A percentile compares a stretch with the other conserved stretches of the same genome.
Evolutionary conservation across 2,329 filamentous ascomycete species (phyloP).

Genomic region (Pseudogymnoascus sp.): DNA sequence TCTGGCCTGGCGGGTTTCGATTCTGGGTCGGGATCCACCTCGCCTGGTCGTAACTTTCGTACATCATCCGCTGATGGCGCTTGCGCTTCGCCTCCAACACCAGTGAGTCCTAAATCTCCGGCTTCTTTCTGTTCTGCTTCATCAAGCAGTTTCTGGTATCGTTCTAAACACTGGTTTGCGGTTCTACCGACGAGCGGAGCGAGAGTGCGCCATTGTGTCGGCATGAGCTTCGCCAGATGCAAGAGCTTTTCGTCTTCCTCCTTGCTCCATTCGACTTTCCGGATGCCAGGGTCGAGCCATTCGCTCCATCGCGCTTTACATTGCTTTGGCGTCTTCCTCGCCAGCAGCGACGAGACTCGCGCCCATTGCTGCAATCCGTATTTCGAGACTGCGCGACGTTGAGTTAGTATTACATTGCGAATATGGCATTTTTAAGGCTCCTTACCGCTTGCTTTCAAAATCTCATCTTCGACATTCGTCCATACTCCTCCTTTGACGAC

Average conservation of each 20-base stretch:
- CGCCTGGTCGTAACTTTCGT: slow-evolving; percentile 76
- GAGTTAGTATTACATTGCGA: not conserved
- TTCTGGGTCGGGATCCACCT: slow-evolving; percentile 95
- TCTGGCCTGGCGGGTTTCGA: slow-evolving; percentile 92
- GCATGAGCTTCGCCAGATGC: slow-evolving; percentile 96
- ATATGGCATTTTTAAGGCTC: not conserved
- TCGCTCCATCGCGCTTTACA: slow-evolving; percentile 98
- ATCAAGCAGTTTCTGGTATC: slow-evolving; percentile 92
- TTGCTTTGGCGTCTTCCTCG: slow-evolving; percentile 96
- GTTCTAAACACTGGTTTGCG: slow-evolving; percentile 91
- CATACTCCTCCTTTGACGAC: slow-evolving; percentile 68
- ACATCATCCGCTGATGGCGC: slow-evolving; percentile 92
- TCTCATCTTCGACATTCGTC: slow-evolving; percentile 83
- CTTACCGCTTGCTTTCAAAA: slow-evolving; percentile 63
- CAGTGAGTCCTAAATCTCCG: slow-evolving; percentile 70
- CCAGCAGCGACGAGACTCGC: slow-evolving; percentile 90
- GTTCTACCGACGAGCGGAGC: slow-evolving; percentile 93
- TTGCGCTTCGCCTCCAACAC: slow-evolving; percentile 76
- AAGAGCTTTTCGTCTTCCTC: slow-evolving; percentile 97
- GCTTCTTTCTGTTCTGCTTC: slow-evolving; percentile 87
- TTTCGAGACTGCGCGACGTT: slow-evolving; percentile 71
- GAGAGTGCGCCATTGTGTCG: slow-evolving; percentile 98
- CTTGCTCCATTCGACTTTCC: slow-evolving; percentile 98
- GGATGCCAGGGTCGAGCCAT: slow-evolving; percentile 96
- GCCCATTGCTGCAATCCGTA: slow-evolving; percentile 98